Conservation (phyloP, 1,284 basidiomycete species). For the Tilletia walkeri region DNA sequence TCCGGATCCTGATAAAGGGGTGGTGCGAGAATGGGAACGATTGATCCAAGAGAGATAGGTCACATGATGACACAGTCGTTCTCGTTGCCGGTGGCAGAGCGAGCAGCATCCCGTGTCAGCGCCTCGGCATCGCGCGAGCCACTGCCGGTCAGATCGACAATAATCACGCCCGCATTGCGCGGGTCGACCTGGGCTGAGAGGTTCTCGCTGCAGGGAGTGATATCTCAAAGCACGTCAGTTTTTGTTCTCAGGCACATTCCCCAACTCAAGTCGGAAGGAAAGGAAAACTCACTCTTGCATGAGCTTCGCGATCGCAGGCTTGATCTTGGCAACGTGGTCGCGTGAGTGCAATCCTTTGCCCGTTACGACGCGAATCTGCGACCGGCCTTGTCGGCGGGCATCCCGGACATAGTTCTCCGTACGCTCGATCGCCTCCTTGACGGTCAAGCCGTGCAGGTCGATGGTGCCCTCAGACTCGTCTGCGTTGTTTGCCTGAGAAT, state of each 20-base stretch:
- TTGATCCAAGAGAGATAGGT: neutral
- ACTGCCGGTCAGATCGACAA: constrained; percentile 69
- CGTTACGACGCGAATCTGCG: constrained; percentile 79
- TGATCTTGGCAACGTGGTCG: constrained; percentile 78
- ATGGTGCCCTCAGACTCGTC: constrained; percentile 26
- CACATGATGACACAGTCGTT: constrained; percentile 25
- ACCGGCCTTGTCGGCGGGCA: constrained; percentile 67
- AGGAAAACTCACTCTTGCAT: constrained; percentile 68
- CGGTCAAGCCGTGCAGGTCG: constrained; percentile 84
- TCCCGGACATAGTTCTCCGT: constrained; percentile 65
- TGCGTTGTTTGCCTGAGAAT: constrained; percentile 23
- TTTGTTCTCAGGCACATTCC: neutral
- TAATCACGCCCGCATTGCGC: constrained; percentile 77
- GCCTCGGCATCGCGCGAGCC: constrained; percentile 45
- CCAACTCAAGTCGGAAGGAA: neutral
- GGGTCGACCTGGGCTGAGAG: constrained; percentile 76
- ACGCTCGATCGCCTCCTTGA: constrained; percentile 68
- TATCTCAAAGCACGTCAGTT: constrained; percentile 19
- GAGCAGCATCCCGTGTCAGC: constrained; percentile 48
- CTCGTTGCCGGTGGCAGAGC: constrained; percentile 45
- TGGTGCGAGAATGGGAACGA: no score
- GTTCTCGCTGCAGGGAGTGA: constrained; percentile 63
- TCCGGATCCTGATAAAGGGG: no score
- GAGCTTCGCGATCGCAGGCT: constrained; percentile 84
- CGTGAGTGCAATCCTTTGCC: constrained; percentile 80